Evolutionary conservation across 2,329 filamentous ascomycete genomes (phyloP).

Genomic region (Sarocladium brachiariae): DNA sequence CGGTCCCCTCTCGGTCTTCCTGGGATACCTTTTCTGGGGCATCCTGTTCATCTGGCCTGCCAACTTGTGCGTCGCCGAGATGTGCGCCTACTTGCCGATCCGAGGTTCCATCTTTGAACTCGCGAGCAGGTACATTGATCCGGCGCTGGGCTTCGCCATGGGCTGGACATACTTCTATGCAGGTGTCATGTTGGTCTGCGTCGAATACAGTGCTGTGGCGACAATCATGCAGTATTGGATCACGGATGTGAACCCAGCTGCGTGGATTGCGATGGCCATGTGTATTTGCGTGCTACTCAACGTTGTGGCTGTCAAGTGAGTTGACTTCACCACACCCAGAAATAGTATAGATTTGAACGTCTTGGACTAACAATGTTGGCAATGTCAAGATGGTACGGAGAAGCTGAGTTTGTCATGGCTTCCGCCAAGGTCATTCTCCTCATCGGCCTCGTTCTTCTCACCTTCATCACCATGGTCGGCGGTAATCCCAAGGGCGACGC

Average conservation of each 20-base stretch:
- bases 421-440: slow-evolving; percentile 43
- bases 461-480: slow-evolving; percentile 62
- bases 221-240: slow-evolving; percentile 39
- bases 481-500: slow-evolving; percentile 56
- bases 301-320: slow-evolving; percentile 35
- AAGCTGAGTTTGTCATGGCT: slow-evolving; percentile 48
- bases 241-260: slow-evolving; percentile 34
- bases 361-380: slow-evolving; percentile 26
- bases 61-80: slow-evolving; percentile 46
- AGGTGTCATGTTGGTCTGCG: slow-evolving; percentile 37
- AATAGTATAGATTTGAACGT: too few species aligned
- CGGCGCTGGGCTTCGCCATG: slow-evolving; percentile 49
- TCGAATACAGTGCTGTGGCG: slow-evolving; percentile 37
- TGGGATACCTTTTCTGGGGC: slow-evolving; percentile 39
- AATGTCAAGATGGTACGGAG: slow-evolving; percentile 30
- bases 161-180: slow-evolving; percentile 46
- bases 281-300: slow-evolving; percentile 40
- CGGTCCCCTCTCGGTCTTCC: slow-evolving; percentile 35
- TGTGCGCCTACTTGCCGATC: slow-evolving; percentile 49
- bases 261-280: slow-evolving; percentile 42
- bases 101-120: slow-evolving; percentile 49
- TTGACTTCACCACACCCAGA: slow-evolving; percentile 11
- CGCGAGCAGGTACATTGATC: slow-evolving; percentile 47
- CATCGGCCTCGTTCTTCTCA: slow-evolving; percentile 52
- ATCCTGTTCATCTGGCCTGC: slow-evolving; percentile 37